Conservation (phyloP, 768 basidiomycete genomes). For the Suillus discolor region DNA sequence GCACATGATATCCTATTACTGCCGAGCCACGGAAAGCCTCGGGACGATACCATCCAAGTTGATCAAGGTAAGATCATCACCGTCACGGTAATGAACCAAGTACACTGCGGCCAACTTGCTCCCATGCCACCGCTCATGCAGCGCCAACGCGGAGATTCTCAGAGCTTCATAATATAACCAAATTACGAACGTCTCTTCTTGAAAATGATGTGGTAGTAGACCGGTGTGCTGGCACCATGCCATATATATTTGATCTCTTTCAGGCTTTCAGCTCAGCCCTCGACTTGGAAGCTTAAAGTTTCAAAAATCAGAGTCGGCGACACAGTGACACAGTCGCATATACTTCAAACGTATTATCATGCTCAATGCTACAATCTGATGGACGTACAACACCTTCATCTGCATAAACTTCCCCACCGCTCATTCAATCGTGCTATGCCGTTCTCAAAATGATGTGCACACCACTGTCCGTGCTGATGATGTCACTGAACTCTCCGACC, state of each 20-base stretch:
- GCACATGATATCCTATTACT: background rate
- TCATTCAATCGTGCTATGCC: constrained; percentile 40
- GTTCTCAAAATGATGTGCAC: constrained; percentile 93
- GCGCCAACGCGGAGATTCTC: background rate
- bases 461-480: constrained; percentile 90
- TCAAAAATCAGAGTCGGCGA: background rate
- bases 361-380: constrained; percentile 5
- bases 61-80: background rate
- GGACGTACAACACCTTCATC: constrained; percentile 3
- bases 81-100: background rate
- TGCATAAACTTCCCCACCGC: background rate
- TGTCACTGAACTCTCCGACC: constrained; percentile 76
- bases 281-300: background rate
- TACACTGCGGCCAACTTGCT: background rate
- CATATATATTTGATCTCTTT: background rate
- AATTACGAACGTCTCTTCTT: background rate
- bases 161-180: background rate
- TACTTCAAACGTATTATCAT: background rate
- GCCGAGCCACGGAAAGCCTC: background rate
- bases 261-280: background rate
- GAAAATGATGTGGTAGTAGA: background rate
- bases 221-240: background rate
- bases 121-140: background rate
- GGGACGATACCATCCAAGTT: background rate
- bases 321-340: background rate